Base-by-base conservation (phyloP, 345 rosid genomes). In the Ailanthus altissimus region DNA sequence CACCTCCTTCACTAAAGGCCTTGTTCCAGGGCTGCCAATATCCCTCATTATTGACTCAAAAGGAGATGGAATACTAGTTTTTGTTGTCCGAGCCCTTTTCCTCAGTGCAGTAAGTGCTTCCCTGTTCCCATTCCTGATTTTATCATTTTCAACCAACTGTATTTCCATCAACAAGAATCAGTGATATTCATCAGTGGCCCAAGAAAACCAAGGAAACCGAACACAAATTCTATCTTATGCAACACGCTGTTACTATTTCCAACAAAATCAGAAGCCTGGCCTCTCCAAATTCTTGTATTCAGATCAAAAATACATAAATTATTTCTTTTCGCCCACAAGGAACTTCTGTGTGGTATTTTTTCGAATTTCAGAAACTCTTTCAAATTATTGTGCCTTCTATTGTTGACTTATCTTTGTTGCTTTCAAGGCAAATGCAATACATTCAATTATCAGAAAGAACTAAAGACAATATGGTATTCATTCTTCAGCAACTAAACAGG, bases 1-100 rank as follows among this genome's bases (percentile, higher is more conserved):
- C 45, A 93, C 88, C 88, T 92, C 96, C 77, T 84, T 88, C 80
- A 94, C 93, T 88, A 90, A 72, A 28, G 93, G 83, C 83, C 83
- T 82, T 4, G 84, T 83, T 69, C 86, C 84, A 60, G 84, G 70
- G 50, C 77, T 81, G 62, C 83, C 83, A 6, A 81, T 61, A 68
- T 89, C 89, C 87, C 88, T 94, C 99, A 94, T 92, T 82, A 89
- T 77, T 1, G 89, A 87, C 84, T 86, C 89, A n/a, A 91, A 97
- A 61, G 91, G 90, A 70, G 92, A 84, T 20, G 86, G 80, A 61
- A 88, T 82, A 62, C 96, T 89, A 58, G 90, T 87, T 84, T 82
- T 92, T 16, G 97, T 92, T 11, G 97, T 92, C 67, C 86, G 79
- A 78, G 98, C 94, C 78, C 81, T 90, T 88, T 83, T 92, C 88